Percentiles rank a stretch among this genome's conserved stretches.
phyloP scores from a whole-genome alignment of 371 early-diverging fungal species.

The Batrachochytrium dendrobatidis region DNA sequence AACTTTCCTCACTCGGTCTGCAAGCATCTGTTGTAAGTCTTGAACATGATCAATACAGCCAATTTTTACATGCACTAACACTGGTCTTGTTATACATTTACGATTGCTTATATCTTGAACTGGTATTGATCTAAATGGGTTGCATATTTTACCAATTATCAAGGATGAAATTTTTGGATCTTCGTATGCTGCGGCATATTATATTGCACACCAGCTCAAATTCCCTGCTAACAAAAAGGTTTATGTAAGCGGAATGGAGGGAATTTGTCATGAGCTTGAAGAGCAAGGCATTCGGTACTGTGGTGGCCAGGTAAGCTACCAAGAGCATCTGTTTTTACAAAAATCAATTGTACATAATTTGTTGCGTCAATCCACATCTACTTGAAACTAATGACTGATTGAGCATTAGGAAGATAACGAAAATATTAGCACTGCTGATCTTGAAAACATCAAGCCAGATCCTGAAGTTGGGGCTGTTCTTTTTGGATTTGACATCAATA shows the following conservation, averaged over 20 bases:
- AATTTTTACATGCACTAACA: background rate
- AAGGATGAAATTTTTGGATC: constrained; percentile 90
- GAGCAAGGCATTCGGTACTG: constrained; percentile 59
- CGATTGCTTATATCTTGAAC: background rate
- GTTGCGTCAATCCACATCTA: constrained; percentile 1
- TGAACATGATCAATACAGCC: background rate
- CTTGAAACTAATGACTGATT: background rate
- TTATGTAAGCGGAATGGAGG: constrained; percentile 84
- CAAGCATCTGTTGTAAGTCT: constrained; percentile 55
- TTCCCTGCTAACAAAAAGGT: constrained; percentile 81
- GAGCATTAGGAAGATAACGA: constrained; percentile 45
- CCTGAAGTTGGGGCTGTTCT: constrained; percentile 74
- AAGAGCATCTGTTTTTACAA: constrained; percentile 4
- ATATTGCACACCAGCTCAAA: constrained; percentile 68
- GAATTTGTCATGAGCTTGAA: constrained; percentile 79
- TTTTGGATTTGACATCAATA: constrained; percentile 75
- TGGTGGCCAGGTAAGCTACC: constrained; percentile 47
- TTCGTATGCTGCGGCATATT: constrained; percentile 90
- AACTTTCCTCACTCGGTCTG: constrained; percentile 73
- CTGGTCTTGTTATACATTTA: constrained; percentile 2
- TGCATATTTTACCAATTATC: background rate
- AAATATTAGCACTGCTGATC: constrained; percentile 39
- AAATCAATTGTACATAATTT: too few relatives aligned
- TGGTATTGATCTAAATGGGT: background rate
- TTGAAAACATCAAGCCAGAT: constrained; percentile 46